Conservation (phyloP, 2,329 filamentous ascomycete species). For the Periconia macrospinosa region DNA sequence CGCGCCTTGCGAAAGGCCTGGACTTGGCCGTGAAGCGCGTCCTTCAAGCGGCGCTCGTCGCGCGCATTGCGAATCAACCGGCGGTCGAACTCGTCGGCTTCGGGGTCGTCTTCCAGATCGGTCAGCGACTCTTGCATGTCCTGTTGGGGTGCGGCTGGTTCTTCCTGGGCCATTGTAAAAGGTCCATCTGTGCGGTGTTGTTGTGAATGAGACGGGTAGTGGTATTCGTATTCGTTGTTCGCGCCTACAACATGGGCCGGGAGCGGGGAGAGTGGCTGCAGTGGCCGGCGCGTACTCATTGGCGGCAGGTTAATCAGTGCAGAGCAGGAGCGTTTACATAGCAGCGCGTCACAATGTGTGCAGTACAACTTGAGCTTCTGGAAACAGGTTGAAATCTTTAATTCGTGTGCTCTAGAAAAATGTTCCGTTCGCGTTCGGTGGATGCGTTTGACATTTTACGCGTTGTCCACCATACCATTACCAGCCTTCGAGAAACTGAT, state of each 20-base stretch:
- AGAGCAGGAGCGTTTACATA: conserved; percentile 14
- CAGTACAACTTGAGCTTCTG: background rate
- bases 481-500: background rate
- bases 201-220: conserved; percentile 26
- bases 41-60: conserved; percentile 45
- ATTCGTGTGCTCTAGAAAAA: no score
- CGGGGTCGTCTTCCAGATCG: conserved; percentile 44
- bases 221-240: conserved; percentile 26
- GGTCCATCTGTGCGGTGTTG: conserved; percentile 8
- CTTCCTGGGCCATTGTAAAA: conserved; percentile 18
- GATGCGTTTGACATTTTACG: no score
- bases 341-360: conserved; percentile 4
- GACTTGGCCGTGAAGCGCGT: conserved; percentile 34
- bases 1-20: conserved; percentile 49
- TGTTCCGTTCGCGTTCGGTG: no score
- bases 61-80: conserved; percentile 48
- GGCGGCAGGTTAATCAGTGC: no score
- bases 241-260: conserved; percentile 16
- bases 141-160: conserved; percentile 23
- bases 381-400: background rate
- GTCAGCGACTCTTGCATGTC: conserved; percentile 32
- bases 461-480: background rate
- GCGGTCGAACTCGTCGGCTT: conserved; percentile 50
- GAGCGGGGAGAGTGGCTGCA: conserved; percentile 35
- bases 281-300: conserved; percentile 40